Base-by-base conservation (phyloP, 345 rosid species). In the Erodium maritimum region DNA sequence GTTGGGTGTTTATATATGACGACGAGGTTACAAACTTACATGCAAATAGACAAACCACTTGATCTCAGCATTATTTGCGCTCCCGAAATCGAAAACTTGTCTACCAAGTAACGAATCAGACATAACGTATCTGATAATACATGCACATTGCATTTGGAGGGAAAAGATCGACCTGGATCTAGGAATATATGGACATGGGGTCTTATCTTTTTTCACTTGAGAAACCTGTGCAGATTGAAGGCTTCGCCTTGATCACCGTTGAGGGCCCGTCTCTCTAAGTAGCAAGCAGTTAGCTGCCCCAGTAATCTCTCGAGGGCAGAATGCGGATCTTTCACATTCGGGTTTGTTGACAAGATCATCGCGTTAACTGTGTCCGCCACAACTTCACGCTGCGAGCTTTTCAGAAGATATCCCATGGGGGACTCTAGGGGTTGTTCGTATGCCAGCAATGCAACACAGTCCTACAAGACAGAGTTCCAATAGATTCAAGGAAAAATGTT, bases 291-390 rank as follows among this genome's bases (percentile, higher is more conserved):
- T 18, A 93, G 80, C 62, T 93, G 99, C 67, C 96, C 71, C 12
- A 89, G 82, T 64, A 89, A 72, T 76, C 77, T 78, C 76, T 93
- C 96, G 11, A 93, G 85, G 67, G 69, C 70, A 2, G 95, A 83
- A 57, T 74, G 80, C 69, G 80, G 57, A 79, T 76, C 76, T 60
- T 80, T 82, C 73, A 68, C 62, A 13, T 80, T 77, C n/a, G 91
- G 91, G 65, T 87, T 83, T 55, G 87, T 77, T 18, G 74, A 82
- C 71, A 93, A 67, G 56, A 93, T 76, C 79, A 84, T 82, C 8
- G 88, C 87, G 59, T 93, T 93, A 51, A 89, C 84, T 0, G 83
- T 72, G 71, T 93, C 99, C 0, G 97, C 97, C 56, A 93, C 96
- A 53, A 87, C 65, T 68, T 93, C 99, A n/a, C 86, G 79, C 58